These are phyloP conservation scores for Macadamia tetraphylla DNA, from an alignment of 164 flowering plant species.

Conservation along the genomic window DNA sequence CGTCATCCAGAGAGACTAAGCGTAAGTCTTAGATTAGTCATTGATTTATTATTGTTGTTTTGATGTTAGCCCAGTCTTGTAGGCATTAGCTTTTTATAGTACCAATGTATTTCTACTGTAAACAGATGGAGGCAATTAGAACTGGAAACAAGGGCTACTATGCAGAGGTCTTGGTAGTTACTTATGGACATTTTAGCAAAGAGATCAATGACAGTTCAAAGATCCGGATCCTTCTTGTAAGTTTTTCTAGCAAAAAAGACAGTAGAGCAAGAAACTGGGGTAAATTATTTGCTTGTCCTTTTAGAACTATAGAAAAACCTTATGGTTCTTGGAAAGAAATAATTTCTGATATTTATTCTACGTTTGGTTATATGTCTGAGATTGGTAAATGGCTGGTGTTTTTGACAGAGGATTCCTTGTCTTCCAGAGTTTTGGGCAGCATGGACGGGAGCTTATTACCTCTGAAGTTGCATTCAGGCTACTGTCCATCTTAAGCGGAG, in stretches of 20 bases:
- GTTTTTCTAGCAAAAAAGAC: slow-evolving; percentile 14
- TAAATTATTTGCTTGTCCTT: background rate
- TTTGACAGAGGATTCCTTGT: slow-evolving; percentile 99
- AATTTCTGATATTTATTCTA: slow-evolving; percentile 2
- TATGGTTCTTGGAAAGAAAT: background rate
- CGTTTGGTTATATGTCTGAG: slow-evolving; percentile 38
- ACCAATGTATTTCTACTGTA: background rate
- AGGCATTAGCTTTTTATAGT: slow-evolving; percentile 3
- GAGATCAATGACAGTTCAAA: slow-evolving; percentile 53
- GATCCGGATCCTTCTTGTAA: slow-evolving; percentile 88
- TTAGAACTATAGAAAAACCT: background rate
- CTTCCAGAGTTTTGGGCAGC: slow-evolving; percentile 99
- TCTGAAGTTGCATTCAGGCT: slow-evolving; percentile 86
- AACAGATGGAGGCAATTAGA: slow-evolving; percentile 60
- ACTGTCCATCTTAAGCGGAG: slow-evolving; percentile 69
- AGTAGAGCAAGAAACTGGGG: background rate
- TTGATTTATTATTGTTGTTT: background rate
- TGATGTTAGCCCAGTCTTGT: background rate
- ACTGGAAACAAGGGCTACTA: slow-evolving; percentile 62
- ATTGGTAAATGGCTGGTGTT: slow-evolving; percentile 64
- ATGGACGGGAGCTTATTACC: slow-evolving; percentile 96
- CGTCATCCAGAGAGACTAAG: slow-evolving; percentile 69
- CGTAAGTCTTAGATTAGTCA: slow-evolving; percentile 30
- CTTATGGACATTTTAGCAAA: slow-evolving; percentile 45
- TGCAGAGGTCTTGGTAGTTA: slow-evolving; percentile 72